phyloP scores from a whole-genome alignment of 1,284 basidiomycete species.

The Austroboletus novae-zelandiae region DNA sequence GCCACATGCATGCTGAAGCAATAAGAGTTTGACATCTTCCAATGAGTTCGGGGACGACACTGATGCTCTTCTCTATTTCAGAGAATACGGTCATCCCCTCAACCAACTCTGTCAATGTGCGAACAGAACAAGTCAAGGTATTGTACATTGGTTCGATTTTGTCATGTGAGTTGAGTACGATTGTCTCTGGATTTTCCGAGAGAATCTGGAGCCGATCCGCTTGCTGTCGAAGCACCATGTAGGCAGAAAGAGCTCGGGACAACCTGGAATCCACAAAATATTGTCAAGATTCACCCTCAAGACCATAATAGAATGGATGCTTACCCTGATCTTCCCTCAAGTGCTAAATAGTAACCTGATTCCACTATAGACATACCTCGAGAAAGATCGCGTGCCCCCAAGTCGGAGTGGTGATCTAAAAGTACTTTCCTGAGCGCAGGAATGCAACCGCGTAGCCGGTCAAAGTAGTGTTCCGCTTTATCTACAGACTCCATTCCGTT shows the following conservation, averaged over 20 bases:
- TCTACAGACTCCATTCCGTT: constrained; percentile 23
- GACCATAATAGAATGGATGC: constrained; percentile 6
- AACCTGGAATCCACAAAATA: constrained; percentile 33
- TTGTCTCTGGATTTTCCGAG: constrained; percentile 20
- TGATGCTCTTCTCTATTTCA: constrained; percentile 30
- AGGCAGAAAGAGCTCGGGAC: constrained; percentile 26
- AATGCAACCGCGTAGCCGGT: constrained; percentile 67
- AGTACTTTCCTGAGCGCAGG: constrained; percentile 68
- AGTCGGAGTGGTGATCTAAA: constrained; percentile 74
- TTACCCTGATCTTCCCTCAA: constrained; percentile 51
- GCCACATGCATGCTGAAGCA: constrained; percentile 18
- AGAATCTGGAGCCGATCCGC: constrained; percentile 21
- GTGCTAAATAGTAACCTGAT: constrained; percentile 66
- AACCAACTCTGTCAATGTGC: constrained; percentile 41
- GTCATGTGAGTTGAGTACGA: constrained; percentile 14
- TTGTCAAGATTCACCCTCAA: neutral
- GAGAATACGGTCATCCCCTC: constrained; percentile 35
- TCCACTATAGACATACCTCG: constrained; percentile 81
- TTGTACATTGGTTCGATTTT: constrained; percentile 27
- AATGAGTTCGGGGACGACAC: constrained; percentile 29
- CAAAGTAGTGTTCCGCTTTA: constrained; percentile 69
- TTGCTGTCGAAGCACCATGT: constrained; percentile 14
- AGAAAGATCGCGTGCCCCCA: constrained; percentile 83
- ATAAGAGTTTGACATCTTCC: constrained; percentile 25
- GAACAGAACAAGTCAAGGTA: constrained; percentile 29